Base-by-base conservation (phyloP, 2,329 filamentous ascomycete species). In the Mycocentrospora acerina region DNA sequence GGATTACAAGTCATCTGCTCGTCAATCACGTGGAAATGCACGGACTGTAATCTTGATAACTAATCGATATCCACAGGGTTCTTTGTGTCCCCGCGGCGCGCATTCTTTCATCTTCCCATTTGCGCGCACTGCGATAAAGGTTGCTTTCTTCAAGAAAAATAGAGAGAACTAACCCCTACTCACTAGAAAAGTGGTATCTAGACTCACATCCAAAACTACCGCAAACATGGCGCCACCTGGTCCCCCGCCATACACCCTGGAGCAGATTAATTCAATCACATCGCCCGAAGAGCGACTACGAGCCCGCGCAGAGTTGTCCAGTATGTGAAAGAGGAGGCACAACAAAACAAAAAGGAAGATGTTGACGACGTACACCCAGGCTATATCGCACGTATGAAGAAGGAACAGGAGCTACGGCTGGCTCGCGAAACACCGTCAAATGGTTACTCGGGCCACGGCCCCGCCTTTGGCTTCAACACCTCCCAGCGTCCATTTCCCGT, bases 251-350 rank as follows among this genome's bases (percentile, higher is more conserved):
- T 60, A 62, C 17, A 55, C 55, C 1, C 37, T 37, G 12, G 54
- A 57, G 26, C 51, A 58, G 29, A 52, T 62, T 29, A 41, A 41
- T n/a, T 45, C 51, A 10, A 55, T 62, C 34, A 51, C 47, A 28
- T 53, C 51, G 9, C 44, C 46, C 8, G 42, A 48, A 24, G 54
- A 55, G 26, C 37, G 42, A 19, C 30, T 52, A 31, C 47, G 50
- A 33, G 59, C 59, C 7, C 37, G 37, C 29, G 57, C 59, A 27
- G 57, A 58, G 36, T 35, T 59, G n/a, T 47, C 40, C 31, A 60
- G 59, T 60, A 58, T 18, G 57, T 56, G 40, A 26, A 46, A 49
- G 28, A 50, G 33, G 35, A 42, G 35, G 27, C 14, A 15, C n/a
- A 2, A 24, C 15, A 16, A 12, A 13, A 15, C 18, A 30, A 28